Conservation (phyloP, 129 eudicot genomes). For the Centaurea solstitialis region DNA sequence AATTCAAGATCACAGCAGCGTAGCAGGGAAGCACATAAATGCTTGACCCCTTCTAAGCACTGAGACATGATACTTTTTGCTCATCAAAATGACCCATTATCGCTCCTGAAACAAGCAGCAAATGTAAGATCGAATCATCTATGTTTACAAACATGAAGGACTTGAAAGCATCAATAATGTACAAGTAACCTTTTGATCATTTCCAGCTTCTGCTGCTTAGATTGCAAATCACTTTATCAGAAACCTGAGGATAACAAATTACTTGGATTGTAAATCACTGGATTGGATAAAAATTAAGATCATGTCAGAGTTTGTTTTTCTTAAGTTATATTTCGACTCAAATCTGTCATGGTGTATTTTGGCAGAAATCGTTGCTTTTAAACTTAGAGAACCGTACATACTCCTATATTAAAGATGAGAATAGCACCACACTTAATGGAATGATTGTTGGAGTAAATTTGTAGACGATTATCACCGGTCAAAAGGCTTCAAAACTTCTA, state of each 20-base stretch:
- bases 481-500: no score
- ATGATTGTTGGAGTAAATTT: no score
- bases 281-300: no score
- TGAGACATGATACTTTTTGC: slow-evolving; percentile 75
- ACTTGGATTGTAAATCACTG: neutral
- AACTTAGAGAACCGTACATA: no score
- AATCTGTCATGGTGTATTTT: no score
- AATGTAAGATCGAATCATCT: neutral
- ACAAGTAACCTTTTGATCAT: slow-evolving; percentile 63
- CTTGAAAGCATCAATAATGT: neutral
- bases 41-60: slow-evolving; percentile 91
- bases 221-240: neutral
- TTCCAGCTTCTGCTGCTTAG: slow-evolving; percentile 36
- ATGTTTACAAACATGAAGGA: neutral
- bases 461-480: no score
- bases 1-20: slow-evolving; percentile 79
- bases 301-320: no score
- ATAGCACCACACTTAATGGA: no score
- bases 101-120: slow-evolving; percentile 18
- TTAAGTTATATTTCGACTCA: no score
- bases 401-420: no score
- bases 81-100: slow-evolving; percentile 67
- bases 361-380: no score
- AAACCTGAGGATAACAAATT: neutral
- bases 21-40: slow-evolving; percentile 72